Evolutionary conservation across 805 yeast genomes (phyloP), one percentile per base, ranked within the genome.

Genomic region (Saccharomyces eubayanus): DNA sequence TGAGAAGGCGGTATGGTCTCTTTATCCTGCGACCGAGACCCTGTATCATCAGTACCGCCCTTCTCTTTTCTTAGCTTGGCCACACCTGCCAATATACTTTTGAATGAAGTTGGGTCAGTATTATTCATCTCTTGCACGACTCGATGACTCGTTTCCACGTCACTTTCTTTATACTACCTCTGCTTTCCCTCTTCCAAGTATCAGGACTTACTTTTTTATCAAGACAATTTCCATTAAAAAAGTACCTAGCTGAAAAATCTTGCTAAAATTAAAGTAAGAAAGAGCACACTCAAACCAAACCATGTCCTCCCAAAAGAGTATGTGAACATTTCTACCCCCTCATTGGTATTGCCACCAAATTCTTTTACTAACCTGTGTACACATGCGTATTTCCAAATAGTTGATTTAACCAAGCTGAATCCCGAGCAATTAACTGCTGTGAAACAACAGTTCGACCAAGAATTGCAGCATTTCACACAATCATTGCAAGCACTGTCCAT

Each of bases 381-480:
- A n/a, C n/a, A n/a, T 36, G 12, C 21, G 10, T 36, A 6, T 36
- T 36, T 16, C 16, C 47, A 50, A 16, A 31, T 54, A 77, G 82
- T 87, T 57, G 94, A 90, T 62, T 75, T 89, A 60, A 75, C 81
- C 20, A 77, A 81, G 61, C 79, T 94, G 52, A 83, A 83, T 48
- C 87, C 95, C 1, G 92, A 89, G 66, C 98, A 94, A 70, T 77
- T 94, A 50, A 75, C 83, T 29, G 91, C 89, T 59, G 82, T 94
- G 68, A 87, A 94, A 61, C 84, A 84, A 59, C 87, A 85, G 63
- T 78, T 94, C 24, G 92, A 89, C 60, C 84, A 82, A 62, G 99
- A 94, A 67, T 74, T 91, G 43, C 88, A 87, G 62, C 96, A 91
- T 64, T 83, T 94, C 62, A 79, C 88, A 20, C 84, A 85, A 48